A percentile compares a stretch with the other conserved stretches of the same genome.
Evolutionary conservation across 768 basidiomycete species (phyloP).

Genomic region (Podaxis carcinomalis): DNA sequence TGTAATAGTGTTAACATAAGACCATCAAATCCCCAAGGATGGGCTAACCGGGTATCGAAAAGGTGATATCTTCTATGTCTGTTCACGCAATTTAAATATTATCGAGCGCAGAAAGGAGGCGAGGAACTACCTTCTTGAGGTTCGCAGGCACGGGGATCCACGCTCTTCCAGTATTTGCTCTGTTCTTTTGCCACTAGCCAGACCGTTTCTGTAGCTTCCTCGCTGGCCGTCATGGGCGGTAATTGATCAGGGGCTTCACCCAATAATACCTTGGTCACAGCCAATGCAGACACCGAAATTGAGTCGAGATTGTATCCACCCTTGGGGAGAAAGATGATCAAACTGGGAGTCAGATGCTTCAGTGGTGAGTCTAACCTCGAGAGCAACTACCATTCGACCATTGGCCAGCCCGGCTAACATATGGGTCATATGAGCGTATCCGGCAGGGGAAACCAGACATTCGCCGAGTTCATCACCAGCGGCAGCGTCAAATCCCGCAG

Average conservation of each 20-base stretch:
- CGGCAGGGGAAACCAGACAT: constrained; percentile 86
- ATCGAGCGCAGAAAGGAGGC: background rate
- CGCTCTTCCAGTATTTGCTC: constrained; percentile 86
- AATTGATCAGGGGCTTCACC: constrained; percentile 83
- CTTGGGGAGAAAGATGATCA: constrained; percentile 33
- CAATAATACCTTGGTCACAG: constrained; percentile 83
- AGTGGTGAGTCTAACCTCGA: constrained; percentile 68
- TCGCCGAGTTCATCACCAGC: constrained; percentile 88
- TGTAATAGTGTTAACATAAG: constrained; percentile 19
- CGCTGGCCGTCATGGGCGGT: constrained; percentile 67
- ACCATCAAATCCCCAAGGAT: background rate
- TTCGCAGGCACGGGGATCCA: constrained; percentile 79
- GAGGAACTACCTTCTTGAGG: constrained; percentile 62
- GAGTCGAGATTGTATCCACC: constrained; percentile 94
- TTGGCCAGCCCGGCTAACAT: constrained; percentile 88
- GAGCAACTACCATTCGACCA: constrained; percentile 86
- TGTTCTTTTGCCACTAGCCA: constrained; percentile 86
- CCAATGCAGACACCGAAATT: constrained; percentile 81
- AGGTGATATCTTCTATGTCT: constrained; percentile 62
- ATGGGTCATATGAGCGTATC: constrained; percentile 98
- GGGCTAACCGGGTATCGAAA: constrained; percentile 61
- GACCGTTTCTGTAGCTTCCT: constrained; percentile 83
- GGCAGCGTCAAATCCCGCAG: constrained; percentile 97
- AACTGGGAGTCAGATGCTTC: background rate
- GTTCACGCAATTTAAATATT: constrained; percentile 7